Evolutionary conservation across 441 rosid genomes (phyloP).

Genomic region (Hypseocharis bilobata): DNA sequence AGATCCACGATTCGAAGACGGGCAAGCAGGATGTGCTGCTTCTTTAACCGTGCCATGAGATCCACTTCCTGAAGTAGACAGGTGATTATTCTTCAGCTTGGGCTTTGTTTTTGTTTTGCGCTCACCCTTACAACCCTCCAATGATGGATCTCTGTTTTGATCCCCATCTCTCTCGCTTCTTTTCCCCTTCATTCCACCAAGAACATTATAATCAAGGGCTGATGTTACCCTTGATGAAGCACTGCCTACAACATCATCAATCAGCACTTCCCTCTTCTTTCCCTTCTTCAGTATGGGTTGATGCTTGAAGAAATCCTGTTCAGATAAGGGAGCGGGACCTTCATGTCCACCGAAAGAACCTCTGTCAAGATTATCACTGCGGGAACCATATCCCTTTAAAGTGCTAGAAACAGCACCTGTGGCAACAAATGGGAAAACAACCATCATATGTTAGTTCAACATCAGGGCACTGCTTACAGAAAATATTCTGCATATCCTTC

Average conservation of each 20-base stretch:
- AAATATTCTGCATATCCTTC: background rate
- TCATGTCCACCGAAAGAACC: conserved; percentile 18
- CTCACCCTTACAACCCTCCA: conserved; percentile 31
- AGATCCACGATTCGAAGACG: conserved; percentile 8
- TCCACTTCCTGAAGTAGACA: conserved; percentile 36
- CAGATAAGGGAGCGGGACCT: conserved; percentile 7
- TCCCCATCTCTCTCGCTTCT: conserved; percentile 53
- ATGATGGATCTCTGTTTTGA: too few relatives aligned
- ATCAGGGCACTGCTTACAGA: background rate
- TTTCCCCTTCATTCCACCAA: conserved; percentile 47
- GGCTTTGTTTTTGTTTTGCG: conserved; percentile 47
- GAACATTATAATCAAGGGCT: conserved; percentile 24
- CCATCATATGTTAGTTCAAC: background rate
- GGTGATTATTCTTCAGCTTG: conserved; percentile 40
- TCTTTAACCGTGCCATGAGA: conserved; percentile 23
- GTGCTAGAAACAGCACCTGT: conserved; percentile 28
- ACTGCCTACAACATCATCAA: conserved; percentile 41
- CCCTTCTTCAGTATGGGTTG: conserved; percentile 35
- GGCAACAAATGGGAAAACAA: conserved; percentile 5
- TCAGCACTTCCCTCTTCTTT: conserved; percentile 44
- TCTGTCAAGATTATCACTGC: conserved; percentile 21
- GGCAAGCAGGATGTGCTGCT: conserved; percentile 10
- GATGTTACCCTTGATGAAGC: conserved; percentile 34
- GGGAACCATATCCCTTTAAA: conserved; percentile 20
- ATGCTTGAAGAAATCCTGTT: conserved; percentile 30